Conservation (phyloP, 345 rosid species). For the Ceriops decandra region DNA sequence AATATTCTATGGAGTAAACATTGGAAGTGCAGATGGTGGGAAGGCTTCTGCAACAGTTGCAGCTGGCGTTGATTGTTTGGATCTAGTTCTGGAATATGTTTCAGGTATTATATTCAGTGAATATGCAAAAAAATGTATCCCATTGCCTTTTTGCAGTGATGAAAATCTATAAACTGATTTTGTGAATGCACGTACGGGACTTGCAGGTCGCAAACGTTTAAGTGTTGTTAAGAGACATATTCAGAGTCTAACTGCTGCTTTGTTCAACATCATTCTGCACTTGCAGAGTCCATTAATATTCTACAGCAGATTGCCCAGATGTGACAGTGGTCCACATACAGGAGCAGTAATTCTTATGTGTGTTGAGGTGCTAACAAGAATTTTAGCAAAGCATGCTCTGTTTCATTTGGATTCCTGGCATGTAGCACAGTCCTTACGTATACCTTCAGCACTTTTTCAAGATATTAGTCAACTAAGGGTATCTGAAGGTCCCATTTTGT, state of each 20-base stretch:
- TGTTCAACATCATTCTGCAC: slow-evolving; percentile 72
- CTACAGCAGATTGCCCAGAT: slow-evolving; percentile 25
- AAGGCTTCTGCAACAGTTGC: slow-evolving; percentile 64
- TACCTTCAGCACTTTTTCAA: slow-evolving; percentile 67
- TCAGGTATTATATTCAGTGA: slow-evolving; percentile 47
- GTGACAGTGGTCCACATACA: slow-evolving; percentile 54
- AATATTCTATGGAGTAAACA: slow-evolving; percentile 43
- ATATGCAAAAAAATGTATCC: background rate
- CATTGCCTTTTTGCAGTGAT: background rate
- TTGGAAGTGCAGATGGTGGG: slow-evolving; percentile 60
- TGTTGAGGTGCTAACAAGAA: slow-evolving; percentile 74
- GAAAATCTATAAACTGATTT: background rate
- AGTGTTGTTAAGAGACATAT: slow-evolving; percentile 60
- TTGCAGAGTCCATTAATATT: slow-evolving; percentile 69
- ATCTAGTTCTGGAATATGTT: slow-evolving; percentile 74
- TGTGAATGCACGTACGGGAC: background rate
- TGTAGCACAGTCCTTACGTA: slow-evolving; percentile 57
- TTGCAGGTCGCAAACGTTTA: slow-evolving; percentile 61
- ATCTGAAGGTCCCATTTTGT: slow-evolving; percentile 26
- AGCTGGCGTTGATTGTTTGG: slow-evolving; percentile 83
- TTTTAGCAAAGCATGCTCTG: slow-evolving; percentile 63
- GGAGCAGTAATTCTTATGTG: slow-evolving; percentile 89
- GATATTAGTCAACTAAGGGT: slow-evolving; percentile 38
- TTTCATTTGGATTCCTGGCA: slow-evolving; percentile 75
- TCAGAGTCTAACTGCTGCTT: slow-evolving; percentile 57